Percentiles rank a stretch among this genome's conserved stretches.
These are phyloP conservation scores for Sclerotinia sclerotiorum DNA, from an alignment of 2,329 filamentous ascomycete species.

Conservation along the genomic window DNA sequence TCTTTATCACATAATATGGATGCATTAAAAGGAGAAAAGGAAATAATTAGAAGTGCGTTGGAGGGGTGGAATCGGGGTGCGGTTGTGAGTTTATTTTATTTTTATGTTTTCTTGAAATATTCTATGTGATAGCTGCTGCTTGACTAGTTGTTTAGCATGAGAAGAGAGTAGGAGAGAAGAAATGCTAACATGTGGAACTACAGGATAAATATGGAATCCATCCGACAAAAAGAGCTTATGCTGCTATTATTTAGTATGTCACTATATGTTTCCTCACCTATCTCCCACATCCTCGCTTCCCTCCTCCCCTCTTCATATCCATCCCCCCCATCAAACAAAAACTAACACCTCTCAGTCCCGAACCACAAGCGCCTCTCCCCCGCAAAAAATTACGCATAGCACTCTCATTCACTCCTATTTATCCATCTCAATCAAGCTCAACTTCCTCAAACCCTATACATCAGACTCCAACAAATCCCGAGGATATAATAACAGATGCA, in stretches of 20 bases:
- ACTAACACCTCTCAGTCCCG: neutral
- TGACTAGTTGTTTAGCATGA: no score
- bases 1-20: neutral
- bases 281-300: no score
- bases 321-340: neutral
- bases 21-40: neutral
- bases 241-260: conserved; percentile 1
- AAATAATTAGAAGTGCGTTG: neutral
- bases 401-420: conserved; percentile 7
- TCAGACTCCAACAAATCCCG: neutral
- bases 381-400: neutral
- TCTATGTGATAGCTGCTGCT: neutral
- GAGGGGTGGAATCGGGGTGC: neutral
- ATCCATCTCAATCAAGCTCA: neutral
- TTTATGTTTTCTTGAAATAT: no score
- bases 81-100: neutral
- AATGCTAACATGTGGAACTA: neutral
- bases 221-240: neutral
- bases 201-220: neutral
- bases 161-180: neutral
- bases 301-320: no score
- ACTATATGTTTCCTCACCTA: no score
- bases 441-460: no score
- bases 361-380: neutral
- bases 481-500: conserved; percentile 2